These are phyloP conservation scores for Trichoderma sp. DNA, from an alignment of 2,329 filamentous ascomycete genomes.

Conservation along the genomic window DNA sequence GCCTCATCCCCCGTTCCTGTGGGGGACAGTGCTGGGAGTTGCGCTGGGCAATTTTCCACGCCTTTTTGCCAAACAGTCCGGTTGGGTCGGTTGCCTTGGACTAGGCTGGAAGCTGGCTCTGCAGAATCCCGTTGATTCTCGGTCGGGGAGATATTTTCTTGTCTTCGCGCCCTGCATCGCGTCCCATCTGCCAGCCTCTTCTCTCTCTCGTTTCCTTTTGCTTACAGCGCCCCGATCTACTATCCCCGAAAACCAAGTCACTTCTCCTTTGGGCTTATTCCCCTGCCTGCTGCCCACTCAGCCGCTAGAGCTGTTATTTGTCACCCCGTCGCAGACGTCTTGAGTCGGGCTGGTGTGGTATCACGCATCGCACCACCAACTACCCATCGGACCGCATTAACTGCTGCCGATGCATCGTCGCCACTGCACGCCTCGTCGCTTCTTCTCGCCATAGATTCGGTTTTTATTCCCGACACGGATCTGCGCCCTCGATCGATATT, in stretches of 20 bases:
- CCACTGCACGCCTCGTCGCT: slow-evolving; percentile 25
- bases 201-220: not conserved
- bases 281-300: slow-evolving; percentile 10
- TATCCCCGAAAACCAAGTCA: not conserved
- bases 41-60: slow-evolving; percentile 8
- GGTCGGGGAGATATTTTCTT: slow-evolving; percentile 16
- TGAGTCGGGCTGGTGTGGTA: slow-evolving; percentile 22
- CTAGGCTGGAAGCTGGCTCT: slow-evolving; percentile 19
- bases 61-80: not conserved
- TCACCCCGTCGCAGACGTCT: slow-evolving; percentile 26
- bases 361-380: slow-evolving; percentile 23
- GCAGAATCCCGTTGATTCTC: slow-evolving; percentile 3
- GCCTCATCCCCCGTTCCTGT: slow-evolving; percentile 1
- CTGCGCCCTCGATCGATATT: slow-evolving; percentile 14
- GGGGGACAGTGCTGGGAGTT: slow-evolving; percentile 12
- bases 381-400: slow-evolving; percentile 19
- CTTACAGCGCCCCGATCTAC: not conserved
- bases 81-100: slow-evolving; percentile 21
- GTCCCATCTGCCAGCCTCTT: slow-evolving; percentile 1
- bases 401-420: slow-evolving; percentile 33
- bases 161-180: slow-evolving; percentile 3
- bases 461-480: slow-evolving; percentile 20
- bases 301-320: slow-evolving; percentile 22
- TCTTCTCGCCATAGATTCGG: slow-evolving; percentile 25
- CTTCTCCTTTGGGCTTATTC: slow-evolving; percentile 8